Evolutionary conservation across 805 yeast species (phyloP), one percentile per base, ranked within the genome.

Genomic region (Yamadazyma sp.): DNA sequence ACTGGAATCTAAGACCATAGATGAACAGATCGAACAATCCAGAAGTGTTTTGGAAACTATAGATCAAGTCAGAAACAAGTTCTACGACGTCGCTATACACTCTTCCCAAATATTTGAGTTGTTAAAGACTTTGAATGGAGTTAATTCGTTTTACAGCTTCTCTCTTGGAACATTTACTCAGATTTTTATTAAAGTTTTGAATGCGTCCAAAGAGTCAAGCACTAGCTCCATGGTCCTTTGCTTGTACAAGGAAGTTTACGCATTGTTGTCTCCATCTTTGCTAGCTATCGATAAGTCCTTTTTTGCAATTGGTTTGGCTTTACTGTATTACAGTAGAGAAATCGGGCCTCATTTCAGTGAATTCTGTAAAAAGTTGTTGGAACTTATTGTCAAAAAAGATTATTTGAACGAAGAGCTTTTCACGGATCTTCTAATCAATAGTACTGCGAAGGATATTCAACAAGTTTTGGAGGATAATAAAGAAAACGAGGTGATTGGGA

Each of bases 81-180:
- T 73, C 49, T 53, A 60, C 12, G 74, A 78, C 1, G 59, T 86
- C 10, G 87, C 93, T 0, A 49, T 52, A 3, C 75, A 73, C 32
- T 73, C 81, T 22, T 70, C 87, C 0, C 44, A 48, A 7, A 52
- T 86, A 1, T 84, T 68, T 45, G 52, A 62, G 1, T 44, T 80
- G 5, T 48, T 84, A 18, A 71, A 73, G 37, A 21, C 36, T 2
- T 34, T 66, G 20, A 33, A 62, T 13, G 31, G 41, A 0, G 34
- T 78, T n/a, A 73, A 74, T 41, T 55, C 56, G 19, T 75, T 80
- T 44, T 90, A 87, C 55, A 74, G 73, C 33, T 77, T 84, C 47
- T 64, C 87, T 0, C 62, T 82, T 22, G 63, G 67, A 5, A 41
- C 45, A 2, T 60, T 56, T 37, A 44, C 58, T 3, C 13, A n/a